Evolutionary conservation across 2,329 filamentous ascomycete species (phyloP).

Genomic region (Endocalyx cinctus): DNA sequence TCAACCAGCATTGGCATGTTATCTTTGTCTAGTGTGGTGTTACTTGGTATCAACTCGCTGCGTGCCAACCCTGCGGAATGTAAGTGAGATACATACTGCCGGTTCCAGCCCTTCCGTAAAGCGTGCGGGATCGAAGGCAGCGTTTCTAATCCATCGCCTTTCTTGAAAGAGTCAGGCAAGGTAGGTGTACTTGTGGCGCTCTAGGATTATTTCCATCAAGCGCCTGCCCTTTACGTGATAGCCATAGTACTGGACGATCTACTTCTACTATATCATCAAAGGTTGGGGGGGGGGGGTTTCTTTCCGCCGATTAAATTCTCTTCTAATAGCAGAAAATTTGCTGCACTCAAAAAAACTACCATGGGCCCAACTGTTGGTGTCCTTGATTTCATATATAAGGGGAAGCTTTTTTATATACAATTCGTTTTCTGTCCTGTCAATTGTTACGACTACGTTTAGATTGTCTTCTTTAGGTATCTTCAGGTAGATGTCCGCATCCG

Average conservation of each 20-base stretch:
- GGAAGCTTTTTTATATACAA: constrained; percentile 12
- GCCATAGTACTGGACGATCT: constrained; percentile 13
- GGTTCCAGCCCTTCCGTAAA: constrained; percentile 12
- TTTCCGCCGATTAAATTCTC: constrained; percentile 11
- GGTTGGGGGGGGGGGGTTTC: too few relatives aligned
- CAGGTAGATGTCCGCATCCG: constrained; percentile 13
- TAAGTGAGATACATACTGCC: constrained; percentile 9
- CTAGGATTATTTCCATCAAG: constrained; percentile 10
- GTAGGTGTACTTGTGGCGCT: constrained; percentile 9
- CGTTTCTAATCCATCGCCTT: constrained; percentile 8
- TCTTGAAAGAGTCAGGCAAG: constrained; percentile 9
- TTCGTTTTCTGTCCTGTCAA: constrained; percentile 5
- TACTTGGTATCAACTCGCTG: constrained; percentile 13
- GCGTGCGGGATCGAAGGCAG: constrained; percentile 4
- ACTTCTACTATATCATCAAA: constrained; percentile 11
- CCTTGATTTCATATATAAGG: constrained; percentile 9
- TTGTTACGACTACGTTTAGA: constrained; percentile 5
- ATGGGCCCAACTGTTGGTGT: constrained; percentile 4
- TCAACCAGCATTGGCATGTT: constrained; percentile 13
- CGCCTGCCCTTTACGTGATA: constrained; percentile 8
- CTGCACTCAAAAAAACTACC: constrained; percentile 11
- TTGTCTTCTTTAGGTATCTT: constrained; percentile 10
- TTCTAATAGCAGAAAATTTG: constrained; percentile 8
- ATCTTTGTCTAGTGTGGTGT: constrained; percentile 11
- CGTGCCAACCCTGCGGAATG: constrained; percentile 11